These are phyloP conservation scores for Aspergillus homomorphus DNA, from an alignment of 495 filamentous ascomycete genomes.

Conservation along the genomic window DNA sequence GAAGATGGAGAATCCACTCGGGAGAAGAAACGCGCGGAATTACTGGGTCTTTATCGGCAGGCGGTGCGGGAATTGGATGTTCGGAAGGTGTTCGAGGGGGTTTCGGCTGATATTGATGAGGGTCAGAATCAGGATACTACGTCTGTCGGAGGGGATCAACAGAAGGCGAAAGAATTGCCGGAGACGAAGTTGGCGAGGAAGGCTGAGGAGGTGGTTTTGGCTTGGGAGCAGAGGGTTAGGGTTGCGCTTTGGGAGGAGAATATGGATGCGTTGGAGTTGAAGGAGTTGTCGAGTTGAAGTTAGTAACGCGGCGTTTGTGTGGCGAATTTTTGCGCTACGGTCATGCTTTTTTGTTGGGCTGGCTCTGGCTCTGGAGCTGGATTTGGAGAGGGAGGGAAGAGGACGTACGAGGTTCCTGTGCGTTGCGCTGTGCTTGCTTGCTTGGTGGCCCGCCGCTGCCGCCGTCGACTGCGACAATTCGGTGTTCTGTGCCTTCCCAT, in stretches of 20 bases:
- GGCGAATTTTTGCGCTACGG: no score
- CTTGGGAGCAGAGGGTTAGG: constrained; percentile 49
- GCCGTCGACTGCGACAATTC: no score
- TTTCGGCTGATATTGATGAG: no score
- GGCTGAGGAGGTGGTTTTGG: constrained; percentile 41
- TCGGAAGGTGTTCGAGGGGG: constrained; percentile 10
- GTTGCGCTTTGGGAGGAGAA: constrained; percentile 45
- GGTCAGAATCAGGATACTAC: constrained; percentile 35
- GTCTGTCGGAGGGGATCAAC: constrained; percentile 61
- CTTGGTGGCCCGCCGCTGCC: no score
- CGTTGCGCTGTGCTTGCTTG: no score
- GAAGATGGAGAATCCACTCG: constrained; percentile 5
- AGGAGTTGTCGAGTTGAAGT: constrained; percentile 19
- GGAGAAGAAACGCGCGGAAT: constrained; percentile 25
- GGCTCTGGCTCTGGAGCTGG: not conserved
- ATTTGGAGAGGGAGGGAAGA: no score
- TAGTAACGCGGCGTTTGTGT: no score
- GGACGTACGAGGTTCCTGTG: no score
- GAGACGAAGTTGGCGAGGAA: constrained; percentile 25
- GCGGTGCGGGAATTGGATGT: constrained; percentile 61
- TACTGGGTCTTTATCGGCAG: constrained; percentile 42
- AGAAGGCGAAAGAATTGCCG: constrained; percentile 30
- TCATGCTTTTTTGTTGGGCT: no score
- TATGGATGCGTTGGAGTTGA: constrained; percentile 42
- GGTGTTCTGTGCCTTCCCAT: no score